Percentiles rank a stretch among this genome's conserved stretches.
Evolutionary conservation across 2,329 filamentous ascomycete genomes (phyloP).

Genomic region (Xylariaceae sp.): DNA sequence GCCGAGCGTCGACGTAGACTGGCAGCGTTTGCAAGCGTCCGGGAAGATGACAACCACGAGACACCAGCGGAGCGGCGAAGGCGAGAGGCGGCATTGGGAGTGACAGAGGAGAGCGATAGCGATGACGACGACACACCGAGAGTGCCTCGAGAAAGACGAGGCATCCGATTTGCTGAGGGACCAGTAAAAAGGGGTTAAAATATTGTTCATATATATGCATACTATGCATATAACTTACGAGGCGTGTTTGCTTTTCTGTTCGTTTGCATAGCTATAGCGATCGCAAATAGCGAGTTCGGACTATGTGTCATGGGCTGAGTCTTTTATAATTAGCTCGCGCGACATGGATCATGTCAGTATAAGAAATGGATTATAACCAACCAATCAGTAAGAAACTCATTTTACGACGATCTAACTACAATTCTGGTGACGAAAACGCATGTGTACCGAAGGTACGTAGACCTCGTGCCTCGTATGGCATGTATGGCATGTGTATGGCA

Average conservation of each 20-base stretch:
- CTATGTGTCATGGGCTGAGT: no score
- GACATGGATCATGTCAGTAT: no score
- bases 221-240: no score
- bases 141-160: slow-evolving; percentile 58
- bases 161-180: slow-evolving; percentile 67
- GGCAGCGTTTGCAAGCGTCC: slow-evolving; percentile 55
- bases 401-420: no score
- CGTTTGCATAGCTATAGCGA: slow-evolving; percentile 12
- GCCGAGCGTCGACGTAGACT: slow-evolving; percentile 73
- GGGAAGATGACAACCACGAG: slow-evolving; percentile 59
- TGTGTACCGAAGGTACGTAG: neutral
- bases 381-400: no score
- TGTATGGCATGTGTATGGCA: neutral
- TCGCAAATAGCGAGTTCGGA: slow-evolving; percentile 4
- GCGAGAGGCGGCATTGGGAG: slow-evolving; percentile 75
- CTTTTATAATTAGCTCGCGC: no score
- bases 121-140: slow-evolving; percentile 65
- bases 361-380: no score
- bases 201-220: slow-evolving; percentile 2
- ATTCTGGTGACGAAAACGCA: no score
- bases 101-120: slow-evolving; percentile 58
- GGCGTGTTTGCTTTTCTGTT: neutral
- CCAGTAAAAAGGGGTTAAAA: slow-evolving; percentile 38
- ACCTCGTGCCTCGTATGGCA: no score
- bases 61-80: slow-evolving; percentile 77